These are phyloP conservation scores for Chaetomium olivaceum DNA, from an alignment of 2,329 filamentous ascomycete species.

Conservation along the genomic window DNA sequence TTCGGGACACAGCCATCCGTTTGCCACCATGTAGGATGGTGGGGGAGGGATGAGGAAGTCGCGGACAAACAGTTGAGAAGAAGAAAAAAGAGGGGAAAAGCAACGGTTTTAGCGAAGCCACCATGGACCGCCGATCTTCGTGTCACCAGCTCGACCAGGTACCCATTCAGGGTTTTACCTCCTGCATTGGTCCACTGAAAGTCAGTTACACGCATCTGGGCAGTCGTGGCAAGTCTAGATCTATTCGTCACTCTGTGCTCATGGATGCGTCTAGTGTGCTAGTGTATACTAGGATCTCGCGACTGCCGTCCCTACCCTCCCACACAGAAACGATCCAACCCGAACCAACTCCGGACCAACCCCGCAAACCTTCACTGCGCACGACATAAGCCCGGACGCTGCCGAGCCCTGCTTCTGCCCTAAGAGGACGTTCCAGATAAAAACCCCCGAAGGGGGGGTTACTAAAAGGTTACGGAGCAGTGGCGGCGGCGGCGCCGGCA, in stretches of 20 bases:
- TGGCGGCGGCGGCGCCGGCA: slow-evolving; percentile 6
- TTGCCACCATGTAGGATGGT: background rate
- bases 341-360: background rate
- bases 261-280: background rate
- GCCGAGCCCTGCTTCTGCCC: background rate
- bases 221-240: background rate
- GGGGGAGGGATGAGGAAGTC: background rate
- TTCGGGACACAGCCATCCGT: background rate
- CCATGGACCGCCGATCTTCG: background rate
- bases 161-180: background rate
- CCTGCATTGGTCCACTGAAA: background rate
- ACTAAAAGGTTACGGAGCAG: background rate
- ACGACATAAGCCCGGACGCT: background rate
- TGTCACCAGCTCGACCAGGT: background rate
- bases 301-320: background rate
- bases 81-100: background rate
- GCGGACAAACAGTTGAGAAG: background rate
- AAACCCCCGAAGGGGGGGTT: background rate
- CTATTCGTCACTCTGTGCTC: background rate
- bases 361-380: background rate
- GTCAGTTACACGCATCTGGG: slow-evolving; percentile 1
- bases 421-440: background rate
- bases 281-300: background rate
- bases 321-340: background rate
- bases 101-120: background rate